Evolutionary conservation across 140 eudicot genomes (phyloP).

Genomic region (Eryngium alpinum): DNA sequence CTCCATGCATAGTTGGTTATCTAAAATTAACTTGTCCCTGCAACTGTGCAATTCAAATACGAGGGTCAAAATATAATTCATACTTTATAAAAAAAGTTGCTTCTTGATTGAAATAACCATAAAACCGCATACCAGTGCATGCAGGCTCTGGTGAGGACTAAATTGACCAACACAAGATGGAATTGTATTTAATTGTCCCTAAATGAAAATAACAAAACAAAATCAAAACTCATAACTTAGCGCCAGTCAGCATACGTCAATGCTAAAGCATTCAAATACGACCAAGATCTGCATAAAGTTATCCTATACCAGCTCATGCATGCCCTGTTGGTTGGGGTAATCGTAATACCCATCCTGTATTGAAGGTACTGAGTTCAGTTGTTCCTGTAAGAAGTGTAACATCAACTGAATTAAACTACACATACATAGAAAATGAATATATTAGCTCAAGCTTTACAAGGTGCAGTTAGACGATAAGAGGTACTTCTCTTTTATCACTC

Average conservation of each 20-base stretch:
- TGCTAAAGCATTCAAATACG: background rate
- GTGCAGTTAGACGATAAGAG: background rate
- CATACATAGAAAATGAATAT: background rate
- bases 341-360: conserved; percentile 1
- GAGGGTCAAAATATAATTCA: background rate
- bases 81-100: too few species aligned
- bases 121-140: conserved; percentile 6
- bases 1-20: background rate
- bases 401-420: background rate
- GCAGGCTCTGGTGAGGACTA: conserved; percentile 9
- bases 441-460: background rate
- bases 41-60: background rate
- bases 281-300: background rate
- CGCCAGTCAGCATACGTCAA: background rate
- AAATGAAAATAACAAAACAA: background rate
- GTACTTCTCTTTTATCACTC: conserved; percentile 3
- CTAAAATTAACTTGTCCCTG: conserved; percentile 13
- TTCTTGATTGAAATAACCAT: background rate
- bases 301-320: conserved; percentile 11
- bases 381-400: background rate
- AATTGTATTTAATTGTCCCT: background rate
- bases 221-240: background rate
- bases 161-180: conserved; percentile 13
- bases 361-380: background rate
- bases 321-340: conserved; percentile 15